These are phyloP conservation scores for Porpolomopsis calyptriformis DNA, from an alignment of 768 basidiomycete genomes.

Conservation along the genomic window DNA sequence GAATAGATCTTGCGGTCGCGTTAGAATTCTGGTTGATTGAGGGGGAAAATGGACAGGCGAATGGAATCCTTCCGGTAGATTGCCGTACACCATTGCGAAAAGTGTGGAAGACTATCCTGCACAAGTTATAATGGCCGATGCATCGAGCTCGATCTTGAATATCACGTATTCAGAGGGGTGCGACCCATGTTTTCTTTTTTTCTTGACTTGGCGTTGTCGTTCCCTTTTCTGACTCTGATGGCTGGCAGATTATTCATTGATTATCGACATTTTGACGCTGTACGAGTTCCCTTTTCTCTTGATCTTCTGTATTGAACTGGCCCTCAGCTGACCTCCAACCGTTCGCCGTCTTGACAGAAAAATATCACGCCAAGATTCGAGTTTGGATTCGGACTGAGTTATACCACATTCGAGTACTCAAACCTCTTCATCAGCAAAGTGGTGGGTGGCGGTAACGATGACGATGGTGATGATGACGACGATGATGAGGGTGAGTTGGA, in stretches of 20 bases:
- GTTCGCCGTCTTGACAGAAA: slow-evolving; percentile 27
- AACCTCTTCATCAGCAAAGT: slow-evolving; percentile 38
- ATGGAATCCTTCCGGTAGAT: slow-evolving; percentile 22
- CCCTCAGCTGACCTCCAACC: too few species aligned
- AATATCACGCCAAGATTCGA: slow-evolving; percentile 73
- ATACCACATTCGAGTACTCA: slow-evolving; percentile 71
- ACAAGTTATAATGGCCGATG: slow-evolving; percentile 31
- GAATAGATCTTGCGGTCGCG: slow-evolving; percentile 40
- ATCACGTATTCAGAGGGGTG: slow-evolving; percentile 53
- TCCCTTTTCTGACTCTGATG: too few species aligned
- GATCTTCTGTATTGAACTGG: too few species aligned
- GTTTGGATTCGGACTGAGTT: slow-evolving; percentile 85
- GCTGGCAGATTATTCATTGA: slow-evolving; percentile 47
- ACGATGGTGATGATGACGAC: too few species aligned
- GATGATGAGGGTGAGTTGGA: slow-evolving; percentile 32
- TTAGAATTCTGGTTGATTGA: not conserved
- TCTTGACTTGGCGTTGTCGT: not conserved
- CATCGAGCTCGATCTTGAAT: slow-evolving; percentile 28
- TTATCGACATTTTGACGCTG: slow-evolving; percentile 62
- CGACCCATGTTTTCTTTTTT: slow-evolving; percentile 8
- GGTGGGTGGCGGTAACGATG: too few species aligned
- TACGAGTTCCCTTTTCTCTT: slow-evolving; percentile 16
- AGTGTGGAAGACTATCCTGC: slow-evolving; percentile 46
- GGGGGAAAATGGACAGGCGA: not conserved
- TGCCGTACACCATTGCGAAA: slow-evolving; percentile 73